A percentile compares a stretch with the other conserved stretches of the same genome.
These are phyloP conservation scores for Pythium aristosporum DNA, from an alignment of 352 stramenopile species.

Conservation along the genomic window DNA sequence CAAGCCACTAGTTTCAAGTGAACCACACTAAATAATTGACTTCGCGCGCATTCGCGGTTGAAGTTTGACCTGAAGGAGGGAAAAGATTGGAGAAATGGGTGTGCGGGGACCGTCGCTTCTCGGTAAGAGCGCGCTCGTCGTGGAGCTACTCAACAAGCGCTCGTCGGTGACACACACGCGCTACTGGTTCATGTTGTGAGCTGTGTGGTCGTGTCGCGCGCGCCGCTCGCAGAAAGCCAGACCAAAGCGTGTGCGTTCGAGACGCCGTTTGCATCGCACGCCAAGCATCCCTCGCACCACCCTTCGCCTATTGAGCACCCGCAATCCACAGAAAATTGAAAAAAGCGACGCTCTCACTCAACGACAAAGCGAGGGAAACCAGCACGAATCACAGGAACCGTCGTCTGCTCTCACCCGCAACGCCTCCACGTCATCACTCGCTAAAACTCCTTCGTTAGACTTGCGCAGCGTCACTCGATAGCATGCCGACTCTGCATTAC, in stretches of 20 bases:
- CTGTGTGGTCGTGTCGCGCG: constrained; percentile 76
- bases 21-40: constrained; percentile 9
- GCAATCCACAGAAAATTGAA: constrained; percentile 1
- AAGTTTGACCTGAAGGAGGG: constrained; percentile 26
- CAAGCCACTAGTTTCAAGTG: too few species aligned
- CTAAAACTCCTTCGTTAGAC: constrained; percentile 16
- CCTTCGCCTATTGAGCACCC: too few species aligned
- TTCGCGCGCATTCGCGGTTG: constrained; percentile 23
- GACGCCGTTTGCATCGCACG: constrained; percentile 15
- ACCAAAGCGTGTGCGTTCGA: constrained; percentile 53
- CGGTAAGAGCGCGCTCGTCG: constrained; percentile 77
- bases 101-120: constrained; percentile 30
- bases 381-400: neutral
- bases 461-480: constrained; percentile 8
- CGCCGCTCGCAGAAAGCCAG: constrained; percentile 42
- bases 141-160: constrained; percentile 90
- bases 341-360: neutral
- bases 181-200: constrained; percentile 64
- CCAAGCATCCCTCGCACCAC: neutral
- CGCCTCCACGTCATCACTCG: neutral
- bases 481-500: neutral
- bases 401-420: constrained; percentile 1
- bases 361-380: constrained; percentile 22
- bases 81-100: constrained; percentile 12
- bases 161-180: constrained; percentile 80